Base-by-base conservation (phyloP, 768 basidiomycete genomes). In the Kwoniella heveanensis region DNA sequence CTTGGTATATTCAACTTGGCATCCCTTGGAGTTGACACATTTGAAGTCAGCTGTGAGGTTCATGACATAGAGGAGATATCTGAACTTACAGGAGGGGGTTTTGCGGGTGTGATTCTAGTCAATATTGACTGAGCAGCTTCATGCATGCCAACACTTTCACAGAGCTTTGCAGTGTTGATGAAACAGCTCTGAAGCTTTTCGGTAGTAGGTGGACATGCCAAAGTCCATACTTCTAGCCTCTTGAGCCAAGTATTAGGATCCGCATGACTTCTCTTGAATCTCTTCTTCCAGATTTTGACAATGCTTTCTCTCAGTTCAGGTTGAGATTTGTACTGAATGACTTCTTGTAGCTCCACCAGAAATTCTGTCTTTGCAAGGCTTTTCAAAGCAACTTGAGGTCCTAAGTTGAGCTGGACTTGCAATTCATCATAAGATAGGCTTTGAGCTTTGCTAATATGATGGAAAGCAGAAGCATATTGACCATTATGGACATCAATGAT, bases 331-430 rank as follows among this genome's bases (percentile, higher is more conserved):
- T 74, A 78, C 47, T 69, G 72, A 13, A 80, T 78, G 22, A 78
- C 79, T 60, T 80, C 79, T 44, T 77, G 67, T 12, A 80, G 54
- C 46, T 80, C 79, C 10, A 74, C 74, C 8, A 80, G 68, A 29
- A 72, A 60, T 56, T 79, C 73, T 0, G 75, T 70, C 67, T 77
- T 80, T 1, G 74, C 77, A 4, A 80, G 67, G 13, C 71, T 72
- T 48, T 73, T 73, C 27, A 77, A 66, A 2, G 77, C 78, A 15
- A 68, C 61, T 57, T 74, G 62, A 13, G 72, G 72, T 2, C 68
- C 66, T 2, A 67, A 39, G 25, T 44, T 48, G 17, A 74, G 52
- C 46, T 72, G 71, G 0, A 61, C 36, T 54, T 74, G 76, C 0
- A 80, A 65, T 51, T 80, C 79, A 60, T 78, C 76, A 58, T 78